These are phyloP conservation scores for Tolypocladium inflatum DNA, from an alignment of 2,329 filamentous ascomycete species.

Conservation along the genomic window DNA sequence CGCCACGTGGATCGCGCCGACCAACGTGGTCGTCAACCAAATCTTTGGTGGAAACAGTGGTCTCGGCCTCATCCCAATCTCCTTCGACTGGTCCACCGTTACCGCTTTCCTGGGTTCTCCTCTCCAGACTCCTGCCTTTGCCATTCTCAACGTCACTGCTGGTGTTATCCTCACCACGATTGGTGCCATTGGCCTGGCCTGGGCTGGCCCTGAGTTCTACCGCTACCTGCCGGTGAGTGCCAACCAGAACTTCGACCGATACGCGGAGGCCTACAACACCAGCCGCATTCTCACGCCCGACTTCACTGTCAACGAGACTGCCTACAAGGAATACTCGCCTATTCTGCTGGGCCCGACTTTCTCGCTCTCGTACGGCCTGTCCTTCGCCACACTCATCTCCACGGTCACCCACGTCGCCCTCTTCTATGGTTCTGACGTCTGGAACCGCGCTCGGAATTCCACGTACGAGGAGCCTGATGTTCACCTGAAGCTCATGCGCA, in stretches of 20 bases:
- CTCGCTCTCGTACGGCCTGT: slow-evolving; percentile 44
- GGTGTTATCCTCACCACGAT: slow-evolving; percentile 40
- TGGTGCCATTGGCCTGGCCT: slow-evolving; percentile 43
- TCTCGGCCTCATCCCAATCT: slow-evolving; percentile 52
- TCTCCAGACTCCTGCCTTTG: slow-evolving; percentile 49
- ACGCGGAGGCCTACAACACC: slow-evolving; percentile 45
- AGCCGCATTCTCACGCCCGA: slow-evolving; percentile 42
- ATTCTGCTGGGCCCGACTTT: slow-evolving; percentile 46
- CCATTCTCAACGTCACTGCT: slow-evolving; percentile 48
- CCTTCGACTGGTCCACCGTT: slow-evolving; percentile 57
- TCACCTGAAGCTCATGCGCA: slow-evolving; percentile 45
- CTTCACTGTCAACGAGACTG: slow-evolving; percentile 41
- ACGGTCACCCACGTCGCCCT: slow-evolving; percentile 41
- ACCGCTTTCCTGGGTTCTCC: slow-evolving; percentile 47
- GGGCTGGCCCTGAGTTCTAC: slow-evolving; percentile 38
- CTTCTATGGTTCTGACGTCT: slow-evolving; percentile 42
- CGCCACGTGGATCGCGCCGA: slow-evolving; percentile 52
- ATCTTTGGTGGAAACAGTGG: slow-evolving; percentile 54
- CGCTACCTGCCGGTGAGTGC: slow-evolving; percentile 47
- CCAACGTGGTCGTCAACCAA: slow-evolving; percentile 53
- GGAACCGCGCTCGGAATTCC: slow-evolving; percentile 18
- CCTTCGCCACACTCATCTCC: slow-evolving; percentile 45
- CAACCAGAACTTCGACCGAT: slow-evolving; percentile 50
- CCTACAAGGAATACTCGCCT: slow-evolving; percentile 49
- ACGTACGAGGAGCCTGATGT: slow-evolving; percentile 36